A percentile compares a stretch with the other conserved stretches of the same genome.
phyloP scores from a whole-genome alignment of 768 basidiomycete species.

The Termitomyces sp. region DNA sequence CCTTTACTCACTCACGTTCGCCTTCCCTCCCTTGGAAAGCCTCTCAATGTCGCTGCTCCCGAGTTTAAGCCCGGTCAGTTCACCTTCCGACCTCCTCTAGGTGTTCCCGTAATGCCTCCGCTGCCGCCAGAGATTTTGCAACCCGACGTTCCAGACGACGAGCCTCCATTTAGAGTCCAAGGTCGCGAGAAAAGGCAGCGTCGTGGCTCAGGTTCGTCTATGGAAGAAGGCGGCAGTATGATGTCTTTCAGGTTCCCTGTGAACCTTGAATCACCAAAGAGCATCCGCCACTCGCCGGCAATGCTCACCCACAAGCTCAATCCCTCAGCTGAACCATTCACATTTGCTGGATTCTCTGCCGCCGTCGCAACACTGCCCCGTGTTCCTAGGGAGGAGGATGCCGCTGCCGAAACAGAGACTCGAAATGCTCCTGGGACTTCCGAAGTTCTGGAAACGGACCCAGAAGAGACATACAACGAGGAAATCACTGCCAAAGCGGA shows the following conservation, averaged over 20 bases:
- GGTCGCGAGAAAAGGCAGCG: conserved; percentile 81
- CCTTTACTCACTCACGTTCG: conserved; percentile 35
- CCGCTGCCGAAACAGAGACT: neutral
- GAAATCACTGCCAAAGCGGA: conserved; percentile 33
- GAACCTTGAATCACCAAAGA: conserved; percentile 44
- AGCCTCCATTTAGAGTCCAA: conserved; percentile 49
- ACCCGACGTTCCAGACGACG: conserved; percentile 29
- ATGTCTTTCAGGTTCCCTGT: conserved; percentile 75
- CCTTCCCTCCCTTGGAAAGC: conserved; percentile 52
- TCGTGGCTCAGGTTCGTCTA: conserved; percentile 40
- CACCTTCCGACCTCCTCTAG: conserved; percentile 71
- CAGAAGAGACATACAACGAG: conserved; percentile 26
- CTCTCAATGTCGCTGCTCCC: conserved; percentile 74
- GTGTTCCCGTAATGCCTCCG: conserved; percentile 54
- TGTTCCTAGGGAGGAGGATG: conserved; percentile 22
- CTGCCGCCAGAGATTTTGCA: conserved; percentile 22
- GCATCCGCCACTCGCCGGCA: conserved; percentile 36
- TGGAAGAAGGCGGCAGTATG: conserved; percentile 63
- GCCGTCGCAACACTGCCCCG: conserved; percentile 30
- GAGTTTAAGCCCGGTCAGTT: conserved; percentile 81
- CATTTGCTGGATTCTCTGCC: conserved; percentile 60
- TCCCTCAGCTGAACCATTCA: conserved; percentile 55
- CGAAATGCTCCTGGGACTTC: conserved; percentile 4
- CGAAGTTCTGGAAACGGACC: conserved; percentile 10
- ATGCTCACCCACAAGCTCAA: conserved; percentile 29